Percentiles rank a stretch among this genome's conserved stretches.
Conservation (phyloP, 306 rosid species). For the Astragalus glycyphyllos region DNA sequence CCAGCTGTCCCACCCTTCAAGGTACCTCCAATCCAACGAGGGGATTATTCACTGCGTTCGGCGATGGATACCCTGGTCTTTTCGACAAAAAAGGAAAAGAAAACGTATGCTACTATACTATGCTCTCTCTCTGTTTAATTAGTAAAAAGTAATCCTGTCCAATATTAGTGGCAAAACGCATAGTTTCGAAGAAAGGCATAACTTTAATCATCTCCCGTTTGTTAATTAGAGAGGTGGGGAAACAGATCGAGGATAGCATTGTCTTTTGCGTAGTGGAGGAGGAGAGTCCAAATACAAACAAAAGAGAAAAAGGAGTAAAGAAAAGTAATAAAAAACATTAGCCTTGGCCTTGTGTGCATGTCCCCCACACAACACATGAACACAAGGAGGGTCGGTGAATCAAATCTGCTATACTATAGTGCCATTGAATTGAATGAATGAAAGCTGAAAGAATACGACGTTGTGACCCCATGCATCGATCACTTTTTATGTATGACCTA, state of each 20-base stretch:
- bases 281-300: slow-evolving; percentile 46
- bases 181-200: slow-evolving; percentile 53
- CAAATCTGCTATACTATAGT: background rate
- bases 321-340: slow-evolving; percentile 50
- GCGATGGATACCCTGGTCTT: too few species aligned
- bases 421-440: background rate
- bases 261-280: slow-evolving; percentile 44
- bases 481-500: slow-evolving; percentile 37
- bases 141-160: slow-evolving; percentile 11
- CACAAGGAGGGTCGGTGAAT: slow-evolving; percentile 41
- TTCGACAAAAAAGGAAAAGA: background rate
- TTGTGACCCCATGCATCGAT: slow-evolving; percentile 37
- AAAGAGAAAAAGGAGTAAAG: slow-evolving; percentile 40
- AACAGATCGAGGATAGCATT: slow-evolving; percentile 40
- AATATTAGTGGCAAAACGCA: slow-evolving; percentile 35
- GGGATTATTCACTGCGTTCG: too few species aligned
- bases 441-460: slow-evolving; percentile 50
- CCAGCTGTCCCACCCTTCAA: too few species aligned
- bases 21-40: too few species aligned
- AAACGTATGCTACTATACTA: too few species aligned
- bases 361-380: slow-evolving; percentile 33
- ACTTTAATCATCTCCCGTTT: slow-evolving; percentile 41
- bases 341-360: slow-evolving; percentile 53
- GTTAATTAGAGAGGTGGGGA: background rate
- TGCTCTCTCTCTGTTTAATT: background rate